These are phyloP conservation scores for Rosa chinensis DNA, from an alignment of 306 rosid genomes.

Conservation along the genomic window DNA sequence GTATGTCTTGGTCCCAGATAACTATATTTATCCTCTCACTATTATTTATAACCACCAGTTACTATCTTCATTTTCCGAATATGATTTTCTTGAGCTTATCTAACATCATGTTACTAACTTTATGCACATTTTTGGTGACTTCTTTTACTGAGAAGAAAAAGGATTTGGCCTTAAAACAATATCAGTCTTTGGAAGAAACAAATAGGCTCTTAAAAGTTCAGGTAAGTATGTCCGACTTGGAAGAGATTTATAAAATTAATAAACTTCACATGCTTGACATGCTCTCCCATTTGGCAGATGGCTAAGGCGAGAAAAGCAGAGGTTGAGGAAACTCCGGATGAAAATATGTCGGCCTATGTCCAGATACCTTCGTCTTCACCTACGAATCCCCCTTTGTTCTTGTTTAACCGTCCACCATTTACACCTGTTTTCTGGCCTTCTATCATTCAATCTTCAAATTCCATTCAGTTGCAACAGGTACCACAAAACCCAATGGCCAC, in stretches of 20 bases:
- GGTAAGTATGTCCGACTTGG: slow-evolving; percentile 46
- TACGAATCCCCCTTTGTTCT: slow-evolving; percentile 53
- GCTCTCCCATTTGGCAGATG: slow-evolving; percentile 55
- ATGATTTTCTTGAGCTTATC: slow-evolving; percentile 18
- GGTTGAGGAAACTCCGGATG: slow-evolving; percentile 46
- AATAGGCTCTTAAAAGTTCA: slow-evolving; percentile 70
- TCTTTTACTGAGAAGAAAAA: slow-evolving; percentile 54
- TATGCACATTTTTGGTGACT: slow-evolving; percentile 29
- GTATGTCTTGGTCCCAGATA: slow-evolving; percentile 38
- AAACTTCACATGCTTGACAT: slow-evolving; percentile 12
- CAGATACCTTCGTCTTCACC: slow-evolving; percentile 42
- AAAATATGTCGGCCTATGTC: slow-evolving; percentile 37
- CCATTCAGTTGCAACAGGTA: slow-evolving; percentile 46
- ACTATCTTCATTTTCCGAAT: not conserved
- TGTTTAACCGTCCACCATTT: slow-evolving; percentile 58
- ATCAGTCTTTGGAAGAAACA: slow-evolving; percentile 68
- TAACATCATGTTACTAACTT: slow-evolving; percentile 13
- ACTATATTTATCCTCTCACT: not conserved
- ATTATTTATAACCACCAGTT: not conserved
- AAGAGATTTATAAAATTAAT: slow-evolving; percentile 17
- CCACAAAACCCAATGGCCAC: slow-evolving; percentile 39
- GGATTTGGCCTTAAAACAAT: slow-evolving; percentile 75
- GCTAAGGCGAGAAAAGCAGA: slow-evolving; percentile 43
- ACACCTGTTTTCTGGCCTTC: slow-evolving; percentile 78
- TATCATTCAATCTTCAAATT: slow-evolving; percentile 46